Conservation (phyloP, 768 basidiomycete species). For the Tricholoma sp. region DNA sequence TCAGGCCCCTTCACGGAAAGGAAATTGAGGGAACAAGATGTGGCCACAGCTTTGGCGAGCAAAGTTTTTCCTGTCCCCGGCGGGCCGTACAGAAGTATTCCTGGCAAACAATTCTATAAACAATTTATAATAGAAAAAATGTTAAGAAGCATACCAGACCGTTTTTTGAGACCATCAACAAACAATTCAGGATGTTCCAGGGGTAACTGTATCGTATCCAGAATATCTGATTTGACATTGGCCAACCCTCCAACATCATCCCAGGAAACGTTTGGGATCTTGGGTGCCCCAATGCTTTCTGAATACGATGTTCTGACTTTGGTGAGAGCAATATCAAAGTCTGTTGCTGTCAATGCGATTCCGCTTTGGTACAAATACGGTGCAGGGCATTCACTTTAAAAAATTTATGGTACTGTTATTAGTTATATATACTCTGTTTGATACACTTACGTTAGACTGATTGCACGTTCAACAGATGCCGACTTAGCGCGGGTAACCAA, state of each 20-base stretch:
- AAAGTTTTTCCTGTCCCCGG: slow-evolving; percentile 96
- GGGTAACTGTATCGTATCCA: slow-evolving; percentile 94
- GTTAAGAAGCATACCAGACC: slow-evolving; percentile 63
- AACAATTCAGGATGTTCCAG: slow-evolving; percentile 89
- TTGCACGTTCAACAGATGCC: slow-evolving; percentile 47
- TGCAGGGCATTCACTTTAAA: slow-evolving; percentile 17
- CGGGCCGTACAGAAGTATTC: slow-evolving; percentile 89
- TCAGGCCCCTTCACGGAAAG: slow-evolving; percentile 98
- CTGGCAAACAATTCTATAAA: slow-evolving; percentile 30
- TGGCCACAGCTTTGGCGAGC: slow-evolving; percentile 94
- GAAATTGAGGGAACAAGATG: slow-evolving; percentile 91
- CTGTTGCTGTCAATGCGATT: slow-evolving; percentile 44
- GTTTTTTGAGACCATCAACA: slow-evolving; percentile 86
- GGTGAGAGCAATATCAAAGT: slow-evolving; percentile 69
- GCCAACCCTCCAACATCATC: slow-evolving; percentile 94
- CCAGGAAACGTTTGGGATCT: slow-evolving; percentile 94
- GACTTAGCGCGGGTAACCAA: slow-evolving; percentile 57
- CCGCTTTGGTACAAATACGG: slow-evolving; percentile 31
- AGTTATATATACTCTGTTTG: not conserved
- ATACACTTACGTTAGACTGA: slow-evolving; percentile 28
- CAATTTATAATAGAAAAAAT: not conserved
- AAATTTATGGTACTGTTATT: slow-evolving; percentile 1
- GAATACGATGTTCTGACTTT: slow-evolving; percentile 76
- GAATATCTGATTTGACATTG: slow-evolving; percentile 83
- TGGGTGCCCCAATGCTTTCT: slow-evolving; percentile 94